Evolutionary conservation across 495 filamentous ascomycete genomes (phyloP), one percentile per base, ranked within the genome.

Genomic region (Penicillium argentinense): DNA sequence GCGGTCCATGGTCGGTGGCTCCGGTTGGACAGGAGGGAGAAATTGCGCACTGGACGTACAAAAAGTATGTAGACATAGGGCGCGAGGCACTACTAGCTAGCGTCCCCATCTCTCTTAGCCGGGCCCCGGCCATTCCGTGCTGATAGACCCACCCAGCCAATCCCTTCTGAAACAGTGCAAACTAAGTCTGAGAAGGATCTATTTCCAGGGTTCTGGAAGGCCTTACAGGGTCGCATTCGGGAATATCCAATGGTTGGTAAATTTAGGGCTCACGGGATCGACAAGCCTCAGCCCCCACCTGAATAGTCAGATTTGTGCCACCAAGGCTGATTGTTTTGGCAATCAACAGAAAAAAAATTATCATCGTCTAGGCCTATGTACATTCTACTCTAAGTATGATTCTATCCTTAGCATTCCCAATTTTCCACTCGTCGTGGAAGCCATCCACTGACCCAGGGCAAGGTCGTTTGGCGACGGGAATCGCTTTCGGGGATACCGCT

Each of bases 391-490:
- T 7, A n/a, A 7, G 13, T 16, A 33, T 9, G 18, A 19, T 22
- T 27, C 19, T 45, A 60, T n/a, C 37, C 39, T 39, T 51, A 41
- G 42, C 54, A 58, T 9, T 34, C 32, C 58, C 58, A 61, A 27
- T 55, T 45, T 22, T 61, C 51, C 2, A 54, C 47, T 21, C 58
- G 47, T 34, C 45, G 29, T 18, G 51, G 36, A 25, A 62, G 28
- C 59, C 59, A 62, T n/a, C 59, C 59, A 48, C 59, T 62, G n/a
- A 54, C 54, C 39, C 52, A 54, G 16, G 49, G 49, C n/a, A 60
- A 33, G 18, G 45, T 56, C 3, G 45, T 62, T 30, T 59, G 53
- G 9, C 49, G 56, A n/a, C 53, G 53, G 16, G 44, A 32, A 38
- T 59, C 59, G 13, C 56, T 49, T 22, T 51, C 46, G n/a, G 59